These are phyloP conservation scores for Moringa oleifera DNA, from an alignment of 345 rosid genomes.

Conservation along the genomic window DNA sequence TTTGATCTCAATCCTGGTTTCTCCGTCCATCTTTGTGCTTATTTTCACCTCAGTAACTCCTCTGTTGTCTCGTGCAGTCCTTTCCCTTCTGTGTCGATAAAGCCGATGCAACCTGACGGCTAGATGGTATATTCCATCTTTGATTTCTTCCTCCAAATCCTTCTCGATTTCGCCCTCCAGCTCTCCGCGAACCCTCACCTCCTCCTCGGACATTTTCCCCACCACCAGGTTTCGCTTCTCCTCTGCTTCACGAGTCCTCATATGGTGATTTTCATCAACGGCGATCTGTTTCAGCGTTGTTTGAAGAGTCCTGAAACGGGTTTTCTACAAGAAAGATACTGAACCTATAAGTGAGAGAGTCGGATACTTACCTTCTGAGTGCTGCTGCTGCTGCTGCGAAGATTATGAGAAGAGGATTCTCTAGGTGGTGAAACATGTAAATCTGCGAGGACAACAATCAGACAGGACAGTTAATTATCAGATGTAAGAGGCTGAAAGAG, in stretches of 20 bases:
- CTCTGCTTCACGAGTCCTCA: background rate
- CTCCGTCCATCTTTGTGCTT: conserved; percentile 66
- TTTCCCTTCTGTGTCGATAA: conserved; percentile 51
- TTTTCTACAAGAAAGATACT: background rate
- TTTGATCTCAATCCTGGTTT: conserved; percentile 56
- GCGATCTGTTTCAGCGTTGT: conserved; percentile 3
- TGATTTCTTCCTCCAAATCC: conserved; percentile 73
- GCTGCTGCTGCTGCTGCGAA: no score
- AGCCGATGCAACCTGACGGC: conserved; percentile 63
- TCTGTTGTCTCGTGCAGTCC: conserved; percentile 18
- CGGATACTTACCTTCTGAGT: no score
- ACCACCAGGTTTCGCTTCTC: conserved; percentile 8
- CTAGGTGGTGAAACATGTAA: no score
- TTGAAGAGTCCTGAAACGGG: background rate
- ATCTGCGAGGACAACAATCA: no score
- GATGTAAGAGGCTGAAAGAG: no score
- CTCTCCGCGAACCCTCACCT: conserved; percentile 56
- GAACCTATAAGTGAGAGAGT: background rate
- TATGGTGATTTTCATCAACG: background rate
- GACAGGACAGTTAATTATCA: no score
- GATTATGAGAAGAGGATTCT: no score
- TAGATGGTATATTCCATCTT: conserved; percentile 59
- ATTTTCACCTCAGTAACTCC: conserved; percentile 46
- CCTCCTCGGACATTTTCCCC: conserved; percentile 33
- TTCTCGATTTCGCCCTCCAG: conserved; percentile 65